Evolutionary conservation across 495 filamentous ascomycete species (phyloP), one percentile per base, ranked within the genome.

Genomic region (Penicillium malachiteum): DNA sequence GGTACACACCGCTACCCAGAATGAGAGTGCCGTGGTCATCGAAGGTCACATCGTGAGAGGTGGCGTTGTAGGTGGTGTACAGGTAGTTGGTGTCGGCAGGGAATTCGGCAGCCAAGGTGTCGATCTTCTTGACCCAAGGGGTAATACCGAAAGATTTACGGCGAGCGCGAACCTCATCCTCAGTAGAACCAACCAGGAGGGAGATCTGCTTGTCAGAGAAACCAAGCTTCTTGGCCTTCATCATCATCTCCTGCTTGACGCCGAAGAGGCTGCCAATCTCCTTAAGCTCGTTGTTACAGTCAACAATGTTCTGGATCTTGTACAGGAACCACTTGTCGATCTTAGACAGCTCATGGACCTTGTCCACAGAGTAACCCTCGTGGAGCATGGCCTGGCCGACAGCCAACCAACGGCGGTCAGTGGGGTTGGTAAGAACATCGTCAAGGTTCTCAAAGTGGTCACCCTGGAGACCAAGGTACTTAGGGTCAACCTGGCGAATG

Each of bases 261-360:
- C 88, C 91, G 54, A 86, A 87, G 17, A 98, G 81, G 67, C 87
- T 92, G 47, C 94, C 93, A 55, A 96, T 82, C 40, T 90, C 86
- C 75, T 95, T 85, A 48, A 98, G 84, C 68, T 96, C 89, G 60
- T 82, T 85, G 50, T 89, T 87, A 71, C 88, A 91, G 68, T 97
- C 84, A 21, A 95, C 94, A 62, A 98, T 89, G 71, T 97, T 96
- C 75, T 96, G 84, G 47, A 98, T 85, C 82, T 98, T 98, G 83
- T 96, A 84, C 66, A 98, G 77, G 80, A 98, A 98, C 94, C 94
- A 97, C 71, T 94, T 96, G 72, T 97, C 93, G 66, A 98, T 98
- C 80, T 96, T 96, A 71, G 89, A 92, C 62, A 98, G 76, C 48
- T 97, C 91, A 63, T 97, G 91, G 17, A 97, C 77, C 59, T 82